Evolutionary conservation across 2,329 filamentous ascomycete species (phyloP), one percentile per base, ranked within the genome.

Genomic region (Calonectria pteridis): DNA sequence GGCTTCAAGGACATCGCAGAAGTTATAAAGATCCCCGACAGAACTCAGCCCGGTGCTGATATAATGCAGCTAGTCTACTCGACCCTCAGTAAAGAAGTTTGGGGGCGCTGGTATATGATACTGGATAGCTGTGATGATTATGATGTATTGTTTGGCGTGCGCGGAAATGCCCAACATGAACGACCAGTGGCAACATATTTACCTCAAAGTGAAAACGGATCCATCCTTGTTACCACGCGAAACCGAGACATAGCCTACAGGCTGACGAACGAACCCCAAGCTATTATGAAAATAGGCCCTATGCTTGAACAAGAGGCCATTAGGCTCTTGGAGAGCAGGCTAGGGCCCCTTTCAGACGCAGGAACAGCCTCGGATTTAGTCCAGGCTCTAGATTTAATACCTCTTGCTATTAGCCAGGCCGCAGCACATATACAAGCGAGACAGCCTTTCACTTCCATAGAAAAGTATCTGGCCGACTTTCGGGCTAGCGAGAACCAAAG

Each of bases 121-220:
- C 7, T 66, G 46, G 64, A 55, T n/a, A 67, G 33, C 26, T 33
- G 33, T 37, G 64, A 67, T 18, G 64, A 55, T 23, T 13, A 31
- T 18, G 33, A 55, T n/a, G 35, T 67, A 31, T 16, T 43, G 3
- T 67, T 58, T 16, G 26, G 35, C 18, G 13, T 43, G 7, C 37
- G 16, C 9, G 35, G 18, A 33, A 65, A 33, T 53, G 10, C 31
- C 4, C 2, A 50, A 9, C 9, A 64, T 46, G 37, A 31, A 28
- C 49, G 33, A 29, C 13, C 37, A 7, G 26, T 20, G 29, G 18
- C 14, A 16, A 40, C 23, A n/a, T 67, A 67, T 35, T 35, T 67
- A 37, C 64, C 64, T 11, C 64, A 67, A 35, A 67, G 49, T 9
- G 43, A n/a, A 55, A 67, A 55, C 26, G 64, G 64, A 55, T 67